These are phyloP conservation scores for Candida taoyuanica DNA, from an alignment of 805 yeast species.

Conservation along the genomic window DNA sequence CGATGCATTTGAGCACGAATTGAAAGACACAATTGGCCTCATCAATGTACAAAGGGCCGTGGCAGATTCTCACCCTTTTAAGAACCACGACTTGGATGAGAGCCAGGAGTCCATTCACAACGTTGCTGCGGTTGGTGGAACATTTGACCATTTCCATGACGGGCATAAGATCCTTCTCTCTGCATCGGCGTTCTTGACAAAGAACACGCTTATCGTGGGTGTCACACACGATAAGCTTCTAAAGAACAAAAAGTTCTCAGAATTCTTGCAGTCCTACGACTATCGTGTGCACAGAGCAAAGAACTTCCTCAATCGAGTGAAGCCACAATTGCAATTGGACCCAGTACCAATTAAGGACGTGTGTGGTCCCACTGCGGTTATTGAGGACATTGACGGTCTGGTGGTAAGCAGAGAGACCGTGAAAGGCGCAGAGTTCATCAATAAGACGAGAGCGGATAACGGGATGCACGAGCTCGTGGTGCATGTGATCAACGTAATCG, in stretches of 20 bases:
- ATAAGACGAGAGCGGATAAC: conserved; percentile 53
- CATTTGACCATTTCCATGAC: conserved; percentile 93
- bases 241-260: conserved; percentile 67
- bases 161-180: conserved; percentile 88
- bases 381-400: conserved; percentile 69
- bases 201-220: conserved; percentile 63
- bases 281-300: conserved; percentile 44
- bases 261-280: conserved; percentile 55
- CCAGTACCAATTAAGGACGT: conserved; percentile 70
- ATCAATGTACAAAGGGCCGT: conserved; percentile 11
- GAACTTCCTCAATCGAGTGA: conserved; percentile 44
- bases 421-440: conserved; percentile 70
- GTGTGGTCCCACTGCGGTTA: conserved; percentile 89
- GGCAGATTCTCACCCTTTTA: background rate
- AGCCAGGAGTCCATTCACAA: conserved; percentile 26
- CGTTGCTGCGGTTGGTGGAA: conserved; percentile 81
- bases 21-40: conserved; percentile 8
- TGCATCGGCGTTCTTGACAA: conserved; percentile 60
- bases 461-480: conserved; percentile 50
- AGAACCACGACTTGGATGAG: conserved; percentile 15
- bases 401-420: conserved; percentile 78
- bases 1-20: conserved; percentile 9
- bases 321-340: conserved; percentile 44
- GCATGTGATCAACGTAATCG: conserved; percentile 58
- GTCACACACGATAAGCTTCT: conserved; percentile 74